Evolutionary conservation across 2,329 filamentous ascomycete genomes (phyloP), one percentile per base, ranked within the genome.

Genomic region (Aotearoamyces nothofagi): DNA sequence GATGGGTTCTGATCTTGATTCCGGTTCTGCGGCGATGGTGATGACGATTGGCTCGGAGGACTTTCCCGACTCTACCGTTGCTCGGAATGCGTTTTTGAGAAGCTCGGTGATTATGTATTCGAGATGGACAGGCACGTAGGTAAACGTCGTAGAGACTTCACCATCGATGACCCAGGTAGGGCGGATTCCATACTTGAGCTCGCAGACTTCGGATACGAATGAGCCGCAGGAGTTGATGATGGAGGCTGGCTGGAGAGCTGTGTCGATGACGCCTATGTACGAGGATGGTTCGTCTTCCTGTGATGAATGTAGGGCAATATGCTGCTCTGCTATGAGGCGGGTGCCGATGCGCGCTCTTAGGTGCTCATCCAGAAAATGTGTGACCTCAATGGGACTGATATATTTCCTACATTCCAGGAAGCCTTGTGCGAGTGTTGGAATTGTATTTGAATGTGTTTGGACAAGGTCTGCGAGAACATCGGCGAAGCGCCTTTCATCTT

Each of bases 91-190:
- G 47, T 98, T 98, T 55, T 98, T 98, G 33, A 98, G 66, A 2
- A 98, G 66, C 54, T 98, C 90, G 0, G 87, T 98, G 39, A 94
- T 70, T 39, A 98, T 94, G 53, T 98, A 98, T 54, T 96, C 87
- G 14, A 98, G 67, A 52, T 98, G 90, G 51, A 92, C 90, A 9
- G 90, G 90, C 6, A 98, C 77, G 46, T 92, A 90, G 12, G 87
- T 84, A 47, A 98, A 92, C 0, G 74, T 77, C n/a, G 86, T 83
- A 29, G 79, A 75, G 0, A 79, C 75, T 49, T 92, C 78, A 39
- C 90, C 90, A 40, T 86, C 79, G 44, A 98, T 78, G 26, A 76
- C 58, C 44, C 93, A 66, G 2, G 65, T 67, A 0, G 90, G 90
- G 0, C 90, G 71, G 2, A 92, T 73, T 29, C 90, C 90, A 47